Percentiles rank a stretch among this genome's conserved stretches.
Evolutionary conservation across 139 green algal genomes (phyloP).

Genomic region (Choricystis sp.): DNA sequence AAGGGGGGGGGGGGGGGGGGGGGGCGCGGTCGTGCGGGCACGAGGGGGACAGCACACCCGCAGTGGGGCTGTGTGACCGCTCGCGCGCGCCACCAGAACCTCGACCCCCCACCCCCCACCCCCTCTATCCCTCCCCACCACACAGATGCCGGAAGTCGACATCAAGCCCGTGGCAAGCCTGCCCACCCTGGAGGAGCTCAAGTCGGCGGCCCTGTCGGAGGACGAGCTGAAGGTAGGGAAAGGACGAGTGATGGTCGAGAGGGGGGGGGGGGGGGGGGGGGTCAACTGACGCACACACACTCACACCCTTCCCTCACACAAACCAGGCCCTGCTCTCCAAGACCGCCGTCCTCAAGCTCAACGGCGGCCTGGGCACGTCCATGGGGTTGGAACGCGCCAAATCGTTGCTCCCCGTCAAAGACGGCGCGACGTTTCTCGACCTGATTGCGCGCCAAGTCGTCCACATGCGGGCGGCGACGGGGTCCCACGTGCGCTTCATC

Average conservation of each 20-base stretch:
- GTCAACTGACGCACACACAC: not conserved
- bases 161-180: conserved; percentile 52
- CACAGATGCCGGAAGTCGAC: conserved; percentile 51
- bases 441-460: conserved; percentile 87
- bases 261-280: too few species aligned
- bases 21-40: too few species aligned
- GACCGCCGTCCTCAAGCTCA: conserved; percentile 84
- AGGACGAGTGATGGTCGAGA: not conserved
- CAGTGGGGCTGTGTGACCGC: not conserved
- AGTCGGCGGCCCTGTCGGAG: conserved; percentile 2
- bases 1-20: too few species aligned
- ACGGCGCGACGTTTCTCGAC: conserved; percentile 66
- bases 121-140: too few species aligned
- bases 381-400: conserved; percentile 92
- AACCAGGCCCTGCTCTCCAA: conserved; percentile 39
- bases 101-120: too few species aligned
- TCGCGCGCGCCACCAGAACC: not conserved
- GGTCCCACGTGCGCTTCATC: conserved; percentile 45
- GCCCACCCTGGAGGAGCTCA: conserved; percentile 33
- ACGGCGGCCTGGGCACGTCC: conserved; percentile 73
- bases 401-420: conserved; percentile 47
- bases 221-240: conserved; percentile 24
- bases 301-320: not conserved
- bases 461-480: conserved; percentile 32
- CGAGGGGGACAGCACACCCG: not conserved